Evolutionary conservation across 2,329 filamentous ascomycete species (phyloP).

Genomic region (Cryphonectria parasitica): DNA sequence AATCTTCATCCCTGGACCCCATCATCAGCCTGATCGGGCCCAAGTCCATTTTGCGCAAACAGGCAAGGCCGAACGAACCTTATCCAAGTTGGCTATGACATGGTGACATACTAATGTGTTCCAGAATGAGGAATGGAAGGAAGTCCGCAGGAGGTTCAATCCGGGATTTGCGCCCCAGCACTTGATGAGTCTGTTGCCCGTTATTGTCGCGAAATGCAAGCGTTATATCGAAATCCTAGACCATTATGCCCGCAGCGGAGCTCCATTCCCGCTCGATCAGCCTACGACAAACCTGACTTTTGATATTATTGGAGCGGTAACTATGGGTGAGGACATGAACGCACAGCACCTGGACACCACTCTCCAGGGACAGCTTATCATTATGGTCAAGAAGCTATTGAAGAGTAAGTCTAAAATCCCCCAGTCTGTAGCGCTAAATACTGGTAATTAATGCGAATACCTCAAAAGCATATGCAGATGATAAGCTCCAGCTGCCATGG

Average conservation of each 20-base stretch:
- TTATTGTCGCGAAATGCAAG: conserved; percentile 42
- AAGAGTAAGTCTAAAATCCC: not conserved
- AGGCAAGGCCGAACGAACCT: not conserved
- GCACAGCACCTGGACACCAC: not conserved
- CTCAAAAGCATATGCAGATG: conserved; percentile 17
- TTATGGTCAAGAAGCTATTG: not conserved
- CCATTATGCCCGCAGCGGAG: conserved; percentile 33
- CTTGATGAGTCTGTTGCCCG: conserved; percentile 42
- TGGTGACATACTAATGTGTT: too few relatives aligned
- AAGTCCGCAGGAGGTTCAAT: conserved; percentile 41
- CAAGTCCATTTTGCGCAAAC: not conserved
- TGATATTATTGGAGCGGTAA: conserved; percentile 39
- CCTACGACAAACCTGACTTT: conserved; percentile 42
- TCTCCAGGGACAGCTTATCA: not conserved
- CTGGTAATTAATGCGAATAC: conserved; percentile 26
- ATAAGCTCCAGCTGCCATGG: conserved; percentile 31
- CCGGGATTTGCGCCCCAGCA: conserved; percentile 45
- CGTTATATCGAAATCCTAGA: conserved; percentile 40
- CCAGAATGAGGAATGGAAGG: too few relatives aligned
- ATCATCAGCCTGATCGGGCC: conserved; percentile 25
- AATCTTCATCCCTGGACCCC: conserved; percentile 35
- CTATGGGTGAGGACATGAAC: not conserved
- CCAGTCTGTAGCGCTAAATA: conserved; percentile 19
- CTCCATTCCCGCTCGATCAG: conserved; percentile 37
- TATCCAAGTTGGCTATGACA: too few relatives aligned